Evolutionary conservation across 805 yeast species (phyloP).

Genomic region (Zygotorulaspora florentina): DNA sequence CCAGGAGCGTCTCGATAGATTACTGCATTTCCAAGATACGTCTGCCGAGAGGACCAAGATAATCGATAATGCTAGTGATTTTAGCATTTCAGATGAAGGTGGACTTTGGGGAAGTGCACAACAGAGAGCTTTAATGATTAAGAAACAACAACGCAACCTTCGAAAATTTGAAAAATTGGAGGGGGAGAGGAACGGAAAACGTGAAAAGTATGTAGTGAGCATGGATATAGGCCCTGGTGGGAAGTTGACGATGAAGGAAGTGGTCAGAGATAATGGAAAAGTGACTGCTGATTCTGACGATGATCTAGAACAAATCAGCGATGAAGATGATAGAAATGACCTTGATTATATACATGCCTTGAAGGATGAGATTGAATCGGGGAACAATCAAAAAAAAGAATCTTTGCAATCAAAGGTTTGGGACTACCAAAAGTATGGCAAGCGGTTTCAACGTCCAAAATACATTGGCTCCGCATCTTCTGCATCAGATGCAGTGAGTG

Average conservation of each 20-base stretch:
- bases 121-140: conserved; percentile 82
- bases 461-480: conserved; percentile 30
- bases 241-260: conserved; percentile 62
- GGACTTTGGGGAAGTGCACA: conserved; percentile 79
- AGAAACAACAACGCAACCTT: conserved; percentile 74
- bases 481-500: neutral
- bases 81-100: conserved; percentile 48
- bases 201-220: conserved; percentile 62
- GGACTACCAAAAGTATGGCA: conserved; percentile 55
- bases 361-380: conserved; percentile 21
- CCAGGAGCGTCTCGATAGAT: conserved; percentile 63
- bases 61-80: conserved; percentile 88
- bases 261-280: conserved; percentile 23
- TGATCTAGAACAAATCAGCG: conserved; percentile 35
- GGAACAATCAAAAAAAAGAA: conserved; percentile 16
- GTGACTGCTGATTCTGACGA: conserved; percentile 31
- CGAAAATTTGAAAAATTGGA: conserved; percentile 60
- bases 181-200: conserved; percentile 62
- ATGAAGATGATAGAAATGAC: conserved; percentile 36
- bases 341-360: conserved; percentile 27
- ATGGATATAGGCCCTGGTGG: conserved; percentile 75
- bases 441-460: conserved; percentile 53
- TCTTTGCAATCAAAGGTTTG: conserved; percentile 42
- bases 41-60: conserved; percentile 88
- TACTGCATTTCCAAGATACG: conserved; percentile 76